A percentile compares a stretch with the other conserved stretches of the same genome.
Evolutionary conservation across 768 basidiomycete genomes (phyloP).

Genomic region (Tubosaeta sp.): DNA sequence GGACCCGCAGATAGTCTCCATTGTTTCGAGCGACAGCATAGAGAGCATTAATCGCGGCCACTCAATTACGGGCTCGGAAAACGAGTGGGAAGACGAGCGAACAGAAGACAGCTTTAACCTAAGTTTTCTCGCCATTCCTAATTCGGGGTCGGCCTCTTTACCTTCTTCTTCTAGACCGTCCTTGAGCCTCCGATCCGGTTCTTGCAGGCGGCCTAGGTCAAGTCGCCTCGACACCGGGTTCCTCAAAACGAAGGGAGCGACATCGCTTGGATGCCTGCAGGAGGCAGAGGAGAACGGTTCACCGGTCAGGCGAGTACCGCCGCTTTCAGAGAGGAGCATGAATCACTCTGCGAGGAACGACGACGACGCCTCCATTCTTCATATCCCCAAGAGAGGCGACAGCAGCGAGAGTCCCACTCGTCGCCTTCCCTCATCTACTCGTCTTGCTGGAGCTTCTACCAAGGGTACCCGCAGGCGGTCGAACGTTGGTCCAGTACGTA

Average conservation of each 20-base stretch:
- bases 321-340: slow-evolving; percentile 66
- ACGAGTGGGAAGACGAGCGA: slow-evolving; percentile 89
- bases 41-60: slow-evolving; percentile 29
- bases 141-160: slow-evolving; percentile 28
- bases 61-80: slow-evolving; percentile 66
- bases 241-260: slow-evolving; percentile 50
- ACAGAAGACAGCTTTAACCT: slow-evolving; percentile 72
- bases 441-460: slow-evolving; percentile 28
- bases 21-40: slow-evolving; percentile 36
- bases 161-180: slow-evolving; percentile 32
- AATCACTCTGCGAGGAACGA: slow-evolving; percentile 39
- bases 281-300: slow-evolving; percentile 65
- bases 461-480: slow-evolving; percentile 58
- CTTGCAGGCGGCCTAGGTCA: slow-evolving; percentile 48
- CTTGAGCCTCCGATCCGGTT: slow-evolving; percentile 12
- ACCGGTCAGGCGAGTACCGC: slow-evolving; percentile 29
- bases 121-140: slow-evolving; percentile 40
- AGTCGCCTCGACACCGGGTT: slow-evolving; percentile 70
- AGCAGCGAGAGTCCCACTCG: slow-evolving; percentile 42
- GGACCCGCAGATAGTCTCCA: slow-evolving; percentile 14
- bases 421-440: slow-evolving; percentile 46
- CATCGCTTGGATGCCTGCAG: slow-evolving; percentile 56
- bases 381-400: slow-evolving; percentile 35
- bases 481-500: slow-evolving; percentile 70
- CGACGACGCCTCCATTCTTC: slow-evolving; percentile 18